Conservation (phyloP, 2,329 filamentous ascomycete species). For the Neurospora crassa region DNA sequence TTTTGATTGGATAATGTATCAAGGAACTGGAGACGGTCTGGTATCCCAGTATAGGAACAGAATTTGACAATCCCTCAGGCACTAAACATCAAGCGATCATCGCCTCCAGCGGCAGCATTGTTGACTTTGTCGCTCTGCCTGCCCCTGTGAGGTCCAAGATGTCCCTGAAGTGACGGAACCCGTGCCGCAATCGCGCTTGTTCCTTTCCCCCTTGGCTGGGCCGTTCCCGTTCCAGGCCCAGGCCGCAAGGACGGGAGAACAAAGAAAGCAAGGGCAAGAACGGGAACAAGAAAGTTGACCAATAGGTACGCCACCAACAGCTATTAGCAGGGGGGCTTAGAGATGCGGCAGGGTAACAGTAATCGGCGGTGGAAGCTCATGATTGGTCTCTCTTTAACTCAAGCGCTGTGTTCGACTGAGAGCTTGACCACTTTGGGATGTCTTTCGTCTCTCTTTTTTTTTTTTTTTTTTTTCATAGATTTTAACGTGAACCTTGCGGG, state of each 20-base stretch:
- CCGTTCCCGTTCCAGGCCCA: not conserved
- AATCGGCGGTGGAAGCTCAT: not conserved
- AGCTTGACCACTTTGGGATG: not conserved
- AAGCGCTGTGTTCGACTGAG: not conserved
- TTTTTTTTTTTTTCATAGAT: not conserved
- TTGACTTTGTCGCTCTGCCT: not conserved
- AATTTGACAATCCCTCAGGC: no score
- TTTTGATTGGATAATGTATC: not conserved
- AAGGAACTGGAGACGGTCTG: no score
- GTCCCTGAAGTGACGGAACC: not conserved
- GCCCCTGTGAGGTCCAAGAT: not conserved
- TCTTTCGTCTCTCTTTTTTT: not conserved
- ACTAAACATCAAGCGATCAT: no score
- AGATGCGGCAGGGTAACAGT: not conserved
- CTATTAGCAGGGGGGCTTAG: not conserved
- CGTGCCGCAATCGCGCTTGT: not conserved
- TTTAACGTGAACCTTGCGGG: not conserved
- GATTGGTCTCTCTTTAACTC: not conserved
- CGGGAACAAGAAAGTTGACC: not conserved
- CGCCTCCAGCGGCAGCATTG: no score
- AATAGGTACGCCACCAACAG: no score
- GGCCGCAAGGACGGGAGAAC: not conserved
- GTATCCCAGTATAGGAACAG: no score
- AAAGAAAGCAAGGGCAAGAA: not conserved
- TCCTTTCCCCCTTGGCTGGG: not conserved